Base-by-base conservation (phyloP, 225 moss, liverwort and hornwort genomes). In the Pseudisothecium myosuroides region DNA sequence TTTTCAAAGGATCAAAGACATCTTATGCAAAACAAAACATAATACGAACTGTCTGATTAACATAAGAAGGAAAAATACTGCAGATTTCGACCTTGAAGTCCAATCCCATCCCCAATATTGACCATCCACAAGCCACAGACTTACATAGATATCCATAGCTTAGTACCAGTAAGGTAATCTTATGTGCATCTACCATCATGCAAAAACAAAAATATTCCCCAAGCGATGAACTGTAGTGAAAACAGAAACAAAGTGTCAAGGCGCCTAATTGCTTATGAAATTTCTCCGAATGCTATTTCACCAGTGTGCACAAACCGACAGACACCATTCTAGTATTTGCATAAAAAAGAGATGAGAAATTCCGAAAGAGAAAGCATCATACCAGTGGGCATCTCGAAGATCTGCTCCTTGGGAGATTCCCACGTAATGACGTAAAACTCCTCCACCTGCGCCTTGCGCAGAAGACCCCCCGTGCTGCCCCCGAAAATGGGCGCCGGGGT, bases 341-440 rank as follows among this genome's bases (percentile, higher is more conserved):
- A 64, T 21, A 13, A n/a, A 55, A 72, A 56, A 54, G 45, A 6
- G 58, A 20, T 75, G 20, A 73, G 26, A 14, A 41, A 43, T 9
- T 61, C 28, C 18, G 27, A 56, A 55, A 66, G 6, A 43, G 5
- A 74, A 54, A 73, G 14, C 54, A 82, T 28, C 87, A 14, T 89
- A 93, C 93, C 93, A 2, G 91, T 92, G 45, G 93, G 93, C 92
- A 93, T 88, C 76, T 93, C 93, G 36, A 93, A 93, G 88, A 93
- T 93, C 83, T 93, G 92, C 89, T 93, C 93, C 92, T 93, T 92
- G 5, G 93, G 88, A 9, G 93, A 93, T 56, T 93, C 93, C 93
- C 93, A 93, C 18, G 92, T 93, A 50, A 93, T 92, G 83, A 93
- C 92, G 58, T 93, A 93, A 37, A 93, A 93, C 86, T 93, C 93